phyloP scores from a whole-genome alignment of 257 asterid genomes.

The Fraxinus americana region DNA sequence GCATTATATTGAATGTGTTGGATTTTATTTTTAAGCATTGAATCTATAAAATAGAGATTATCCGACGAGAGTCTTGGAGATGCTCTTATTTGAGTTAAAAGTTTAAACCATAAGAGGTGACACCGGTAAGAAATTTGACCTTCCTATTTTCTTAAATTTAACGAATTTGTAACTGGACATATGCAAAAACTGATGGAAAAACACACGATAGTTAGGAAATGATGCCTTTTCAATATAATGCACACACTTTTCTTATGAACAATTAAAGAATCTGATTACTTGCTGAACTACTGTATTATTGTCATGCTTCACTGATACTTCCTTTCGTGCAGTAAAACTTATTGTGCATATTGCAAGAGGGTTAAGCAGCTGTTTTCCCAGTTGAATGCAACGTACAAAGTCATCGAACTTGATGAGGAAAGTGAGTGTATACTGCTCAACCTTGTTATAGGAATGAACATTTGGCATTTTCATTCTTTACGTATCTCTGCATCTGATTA shows the following conservation, averaged over 20 bases:
- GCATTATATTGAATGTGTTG: too few species aligned
- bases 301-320: neutral
- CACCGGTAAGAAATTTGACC: neutral
- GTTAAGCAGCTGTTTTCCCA: slow-evolving; percentile 70
- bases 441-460: too few species aligned
- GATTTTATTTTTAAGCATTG: too few species aligned
- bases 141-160: neutral
- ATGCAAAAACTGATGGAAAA: too few species aligned
- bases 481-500: neutral
- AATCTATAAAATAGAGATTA: too few species aligned
- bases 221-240: neutral
- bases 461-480: neutral
- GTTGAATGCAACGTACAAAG: slow-evolving; percentile 56
- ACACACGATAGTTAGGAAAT: too few species aligned
- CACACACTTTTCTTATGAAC: neutral
- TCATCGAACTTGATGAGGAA: slow-evolving; percentile 72
- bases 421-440: slow-evolving; percentile 46
- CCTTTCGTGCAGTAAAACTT: slow-evolving; percentile 58
- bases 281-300: neutral
- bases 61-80: too few species aligned
- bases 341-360: slow-evolving; percentile 64
- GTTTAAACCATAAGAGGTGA: neutral
- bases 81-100: too few species aligned
- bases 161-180: neutral
- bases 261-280: neutral